phyloP scores from a whole-genome alignment of 1,284 basidiomycete genomes.

The Ceratobasidium sp. region DNA sequence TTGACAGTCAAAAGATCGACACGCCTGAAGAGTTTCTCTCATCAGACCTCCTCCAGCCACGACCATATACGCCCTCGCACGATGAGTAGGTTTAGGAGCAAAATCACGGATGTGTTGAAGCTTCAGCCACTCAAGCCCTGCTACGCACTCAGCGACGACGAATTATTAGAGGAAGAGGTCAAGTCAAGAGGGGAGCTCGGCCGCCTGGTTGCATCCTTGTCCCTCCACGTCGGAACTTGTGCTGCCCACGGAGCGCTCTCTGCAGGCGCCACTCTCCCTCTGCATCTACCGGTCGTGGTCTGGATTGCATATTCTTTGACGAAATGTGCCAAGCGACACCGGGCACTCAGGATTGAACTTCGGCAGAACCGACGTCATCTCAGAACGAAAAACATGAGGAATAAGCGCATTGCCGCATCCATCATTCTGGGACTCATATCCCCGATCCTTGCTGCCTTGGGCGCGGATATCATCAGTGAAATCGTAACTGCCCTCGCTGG shows the following conservation, averaged over 20 bases:
- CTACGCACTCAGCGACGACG: background rate
- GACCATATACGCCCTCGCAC: background rate
- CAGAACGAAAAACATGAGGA: conserved; percentile 5
- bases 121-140: conserved; percentile 25
- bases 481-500: conserved; percentile 25
- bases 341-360: background rate
- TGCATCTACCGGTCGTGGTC: conserved; percentile 31
- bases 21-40: background rate
- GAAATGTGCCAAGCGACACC: conserved; percentile 13
- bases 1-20: background rate
- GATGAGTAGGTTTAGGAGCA: conserved; percentile 5
- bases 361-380: background rate
- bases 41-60: background rate
- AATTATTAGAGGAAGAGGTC: conserved; percentile 25
- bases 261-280: conserved; percentile 18
- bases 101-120: conserved; percentile 18
- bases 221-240: conserved; percentile 27
- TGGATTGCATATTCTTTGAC: conserved; percentile 25
- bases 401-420: conserved; percentile 3
- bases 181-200: conserved; percentile 9
- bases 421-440: conserved; percentile 17
- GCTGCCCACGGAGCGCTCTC: conserved; percentile 35
- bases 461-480: conserved; percentile 35
- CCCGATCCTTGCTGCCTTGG: conserved; percentile 19
- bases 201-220: conserved; percentile 35